Conservation (phyloP, 768 basidiomycete genomes). For the Gelatoporia subvermispora region DNA sequence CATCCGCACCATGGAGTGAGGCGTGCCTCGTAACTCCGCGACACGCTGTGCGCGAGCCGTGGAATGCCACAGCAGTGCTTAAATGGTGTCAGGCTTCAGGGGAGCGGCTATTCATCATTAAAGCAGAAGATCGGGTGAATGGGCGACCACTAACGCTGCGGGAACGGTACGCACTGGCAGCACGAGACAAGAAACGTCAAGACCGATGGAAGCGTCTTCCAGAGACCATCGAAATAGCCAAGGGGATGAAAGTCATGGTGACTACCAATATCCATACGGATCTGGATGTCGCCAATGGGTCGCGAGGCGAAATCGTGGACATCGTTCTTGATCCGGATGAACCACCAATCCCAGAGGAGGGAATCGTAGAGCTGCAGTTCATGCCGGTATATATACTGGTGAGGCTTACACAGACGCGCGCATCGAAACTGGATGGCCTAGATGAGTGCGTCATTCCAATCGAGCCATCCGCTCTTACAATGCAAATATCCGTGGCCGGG, state of each 20-base stretch:
- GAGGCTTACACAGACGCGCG: slow-evolving; percentile 24
- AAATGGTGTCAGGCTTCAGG: slow-evolving; percentile 18
- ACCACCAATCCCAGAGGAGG: slow-evolving; percentile 4
- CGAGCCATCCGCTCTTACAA: slow-evolving; percentile 16
- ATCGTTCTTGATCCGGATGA: slow-evolving; percentile 32
- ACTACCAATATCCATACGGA: slow-evolving; percentile 36
- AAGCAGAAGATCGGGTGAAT: slow-evolving; percentile 25
- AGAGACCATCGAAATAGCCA: slow-evolving; percentile 15
- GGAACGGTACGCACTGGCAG: slow-evolving; percentile 9
- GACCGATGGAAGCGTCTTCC: slow-evolving; percentile 5
- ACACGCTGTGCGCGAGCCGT: slow-evolving; percentile 28
- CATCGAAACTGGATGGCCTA: slow-evolving; percentile 22
- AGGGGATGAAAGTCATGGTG: slow-evolving; percentile 38
- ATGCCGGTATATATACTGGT: slow-evolving; percentile 29
- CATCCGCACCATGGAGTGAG: slow-evolving; percentile 25
- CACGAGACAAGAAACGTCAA: neutral
- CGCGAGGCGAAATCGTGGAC: slow-evolving; percentile 25
- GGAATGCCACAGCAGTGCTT: slow-evolving; percentile 28
- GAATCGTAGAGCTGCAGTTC: slow-evolving; percentile 22
- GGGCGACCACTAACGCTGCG: slow-evolving; percentile 6
- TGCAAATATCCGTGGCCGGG: slow-evolving; percentile 11
- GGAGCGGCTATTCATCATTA: slow-evolving; percentile 21
- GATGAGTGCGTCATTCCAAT: slow-evolving; percentile 29
- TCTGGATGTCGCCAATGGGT: slow-evolving; percentile 36
- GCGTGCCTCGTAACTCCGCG: slow-evolving; percentile 33